Evolutionary conservation across 495 filamentous ascomycete genomes (phyloP).

Genomic region (Penicillium argentinense): DNA sequence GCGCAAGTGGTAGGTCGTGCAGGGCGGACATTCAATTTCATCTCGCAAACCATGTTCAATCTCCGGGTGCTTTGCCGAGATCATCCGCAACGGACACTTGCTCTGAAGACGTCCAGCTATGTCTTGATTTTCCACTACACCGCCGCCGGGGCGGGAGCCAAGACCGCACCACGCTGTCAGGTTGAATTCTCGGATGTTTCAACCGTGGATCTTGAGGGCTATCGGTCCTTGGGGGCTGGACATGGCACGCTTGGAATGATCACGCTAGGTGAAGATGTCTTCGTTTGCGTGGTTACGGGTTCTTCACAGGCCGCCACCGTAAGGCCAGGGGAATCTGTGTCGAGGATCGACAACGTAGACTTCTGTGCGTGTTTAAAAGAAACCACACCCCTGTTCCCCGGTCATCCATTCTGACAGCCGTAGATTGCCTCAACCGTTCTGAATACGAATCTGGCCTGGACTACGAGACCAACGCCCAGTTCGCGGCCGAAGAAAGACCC

Average conservation of each 20-base stretch:
- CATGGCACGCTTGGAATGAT: constrained; percentile 90
- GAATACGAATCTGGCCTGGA: constrained; percentile 74
- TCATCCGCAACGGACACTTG: constrained; percentile 80
- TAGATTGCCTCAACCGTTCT: constrained; percentile 80
- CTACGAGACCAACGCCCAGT: constrained; percentile 57
- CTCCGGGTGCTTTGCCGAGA: constrained; percentile 52
- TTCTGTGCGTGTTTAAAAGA: constrained; percentile 59
- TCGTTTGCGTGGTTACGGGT: constrained; percentile 84
- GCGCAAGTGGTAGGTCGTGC: constrained; percentile 2
- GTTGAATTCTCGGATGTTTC: constrained; percentile 77
- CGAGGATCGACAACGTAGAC: constrained; percentile 81
- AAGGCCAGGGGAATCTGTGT: constrained; percentile 82
- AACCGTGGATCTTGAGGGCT: constrained; percentile 68
- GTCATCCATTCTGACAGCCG: constrained; percentile 1
- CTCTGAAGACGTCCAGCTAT: constrained; percentile 73
- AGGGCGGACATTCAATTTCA: background rate
- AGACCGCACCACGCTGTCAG: constrained; percentile 67
- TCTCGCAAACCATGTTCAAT: constrained; percentile 34
- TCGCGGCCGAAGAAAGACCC: constrained; percentile 52
- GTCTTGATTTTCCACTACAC: constrained; percentile 81
- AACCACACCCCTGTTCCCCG: background rate
- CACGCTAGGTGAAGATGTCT: constrained; percentile 80
- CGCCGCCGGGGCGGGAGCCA: constrained; percentile 48
- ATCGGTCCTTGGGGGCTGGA: constrained; percentile 71
- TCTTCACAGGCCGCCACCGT: constrained; percentile 77